Evolutionary conservation across 2,329 filamentous ascomycete genomes (phyloP).

Genomic region (Parastagonospora avenae): DNA sequence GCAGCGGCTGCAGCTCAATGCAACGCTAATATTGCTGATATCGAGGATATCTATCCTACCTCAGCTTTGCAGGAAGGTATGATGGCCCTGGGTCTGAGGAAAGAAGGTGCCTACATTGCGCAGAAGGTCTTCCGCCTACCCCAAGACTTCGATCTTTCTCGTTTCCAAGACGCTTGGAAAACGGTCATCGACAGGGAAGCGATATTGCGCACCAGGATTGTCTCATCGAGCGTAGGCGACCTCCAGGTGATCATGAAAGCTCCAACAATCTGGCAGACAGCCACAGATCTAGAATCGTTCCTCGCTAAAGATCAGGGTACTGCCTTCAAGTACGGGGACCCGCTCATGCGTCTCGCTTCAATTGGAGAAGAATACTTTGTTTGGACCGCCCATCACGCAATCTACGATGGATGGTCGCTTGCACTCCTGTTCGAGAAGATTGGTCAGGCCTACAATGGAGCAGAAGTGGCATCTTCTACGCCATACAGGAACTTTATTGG

Average conservation of each 20-base stretch:
- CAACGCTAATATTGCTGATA: constrained; percentile 1
- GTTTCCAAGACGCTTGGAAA: constrained; percentile 51
- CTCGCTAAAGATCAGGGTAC: constrained; percentile 8
- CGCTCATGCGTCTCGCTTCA: constrained; percentile 15
- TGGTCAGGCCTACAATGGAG: neutral
- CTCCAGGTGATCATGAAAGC: constrained; percentile 15
- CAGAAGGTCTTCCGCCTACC: constrained; percentile 41
- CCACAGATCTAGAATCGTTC: constrained; percentile 9
- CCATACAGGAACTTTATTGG: constrained; percentile 14
- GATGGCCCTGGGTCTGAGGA: constrained; percentile 11
- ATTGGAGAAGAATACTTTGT: constrained; percentile 23
- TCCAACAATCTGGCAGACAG: constrained; percentile 8
- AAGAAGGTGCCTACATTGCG: constrained; percentile 19
- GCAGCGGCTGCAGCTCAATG: constrained; percentile 9
- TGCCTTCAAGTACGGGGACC: constrained; percentile 10
- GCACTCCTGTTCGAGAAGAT: constrained; percentile 14
- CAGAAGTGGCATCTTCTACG: neutral
- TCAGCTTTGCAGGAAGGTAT: constrained; percentile 20
- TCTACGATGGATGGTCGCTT: constrained; percentile 32
- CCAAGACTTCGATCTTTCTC: constrained; percentile 1
- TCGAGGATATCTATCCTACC: constrained; percentile 21
- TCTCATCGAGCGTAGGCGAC: constrained; percentile 2
- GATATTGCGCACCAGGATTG: constrained; percentile 51
- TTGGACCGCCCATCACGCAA: constrained; percentile 30
- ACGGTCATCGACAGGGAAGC: constrained; percentile 45